Conservation (phyloP, 2,329 filamentous ascomycete genomes). For the Arthrobotrys entomopaga region DNA sequence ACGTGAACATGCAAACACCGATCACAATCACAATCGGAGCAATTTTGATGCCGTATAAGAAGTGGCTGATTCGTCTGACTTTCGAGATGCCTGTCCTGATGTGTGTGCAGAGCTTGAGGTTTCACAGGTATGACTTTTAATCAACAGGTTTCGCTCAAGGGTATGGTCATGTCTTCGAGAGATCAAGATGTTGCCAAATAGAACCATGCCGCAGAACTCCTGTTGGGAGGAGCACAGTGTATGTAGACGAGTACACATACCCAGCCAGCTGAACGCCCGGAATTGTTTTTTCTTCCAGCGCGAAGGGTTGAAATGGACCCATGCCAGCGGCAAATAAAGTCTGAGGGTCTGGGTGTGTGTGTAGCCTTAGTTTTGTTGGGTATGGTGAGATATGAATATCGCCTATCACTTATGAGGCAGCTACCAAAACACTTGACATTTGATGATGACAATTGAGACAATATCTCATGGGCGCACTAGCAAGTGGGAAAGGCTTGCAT, state of each 20-base stretch:
- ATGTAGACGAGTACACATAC: no score
- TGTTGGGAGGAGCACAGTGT: no score
- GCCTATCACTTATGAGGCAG: slow-evolving; percentile 51
- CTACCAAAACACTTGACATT: slow-evolving; percentile 27
- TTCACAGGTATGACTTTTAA: background rate
- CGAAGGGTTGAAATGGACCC: no score
- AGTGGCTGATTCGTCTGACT: slow-evolving; percentile 18
- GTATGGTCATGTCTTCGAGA: no score
- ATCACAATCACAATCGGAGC: background rate
- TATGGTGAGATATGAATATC: slow-evolving; percentile 13
- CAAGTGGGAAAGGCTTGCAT: background rate
- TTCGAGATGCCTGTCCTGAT: background rate
- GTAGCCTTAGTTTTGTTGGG: background rate
- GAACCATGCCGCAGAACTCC: no score
- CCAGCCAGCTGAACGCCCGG: no score
- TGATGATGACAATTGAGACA: slow-evolving; percentile 21
- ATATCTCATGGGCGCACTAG: no score
- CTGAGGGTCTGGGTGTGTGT: background rate
- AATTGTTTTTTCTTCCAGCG: no score
- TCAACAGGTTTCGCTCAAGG: no score
- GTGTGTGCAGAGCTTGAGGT: slow-evolving; percentile 2
- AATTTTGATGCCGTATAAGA: slow-evolving; percentile 38
- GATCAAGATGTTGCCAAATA: no score
- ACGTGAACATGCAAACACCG: slow-evolving; percentile 12
- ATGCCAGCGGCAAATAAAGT: no score